These are phyloP conservation scores for Handroanthus guayacan DNA, from an alignment of 257 asterid genomes.

Conservation along the genomic window DNA sequence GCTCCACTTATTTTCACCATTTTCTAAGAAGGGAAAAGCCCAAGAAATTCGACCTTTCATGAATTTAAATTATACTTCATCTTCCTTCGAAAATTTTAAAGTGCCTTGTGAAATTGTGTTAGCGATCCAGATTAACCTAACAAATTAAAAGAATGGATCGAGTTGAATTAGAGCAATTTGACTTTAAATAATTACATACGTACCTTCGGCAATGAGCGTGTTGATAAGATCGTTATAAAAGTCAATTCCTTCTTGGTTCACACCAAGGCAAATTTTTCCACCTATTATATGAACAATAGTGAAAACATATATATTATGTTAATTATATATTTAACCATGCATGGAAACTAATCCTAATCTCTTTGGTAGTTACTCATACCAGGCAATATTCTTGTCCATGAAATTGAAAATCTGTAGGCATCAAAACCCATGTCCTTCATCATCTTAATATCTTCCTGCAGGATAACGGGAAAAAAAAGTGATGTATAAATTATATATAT, in stretches of 20 bases:
- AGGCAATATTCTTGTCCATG: not conserved
- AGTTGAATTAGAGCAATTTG: too few species aligned
- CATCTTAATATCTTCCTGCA: slow-evolving; percentile 6
- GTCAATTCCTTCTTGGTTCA: slow-evolving; percentile 16
- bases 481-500: not conserved
- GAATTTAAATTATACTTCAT: too few species aligned
- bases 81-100: too few species aligned
- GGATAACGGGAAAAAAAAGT: not conserved
- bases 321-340: too few species aligned
- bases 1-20: too few species aligned
- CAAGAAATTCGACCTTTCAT: too few species aligned
- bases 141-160: too few species aligned
- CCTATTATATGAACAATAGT: not conserved
- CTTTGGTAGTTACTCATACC: not conserved
- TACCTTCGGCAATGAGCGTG: not conserved
- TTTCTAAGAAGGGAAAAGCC: too few species aligned
- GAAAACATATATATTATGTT: not conserved
- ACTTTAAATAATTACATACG: not conserved
- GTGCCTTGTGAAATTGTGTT: too few species aligned
- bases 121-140: too few species aligned
- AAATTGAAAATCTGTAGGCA: slow-evolving; percentile 7
- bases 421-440: slow-evolving; percentile 11
- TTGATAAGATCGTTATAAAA: slow-evolving; percentile 2
- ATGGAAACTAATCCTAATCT: too few species aligned
- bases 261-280: not conserved